Evolutionary conservation across 1,284 basidiomycete species (phyloP).

Genomic region (Leccinum ponderosum): DNA sequence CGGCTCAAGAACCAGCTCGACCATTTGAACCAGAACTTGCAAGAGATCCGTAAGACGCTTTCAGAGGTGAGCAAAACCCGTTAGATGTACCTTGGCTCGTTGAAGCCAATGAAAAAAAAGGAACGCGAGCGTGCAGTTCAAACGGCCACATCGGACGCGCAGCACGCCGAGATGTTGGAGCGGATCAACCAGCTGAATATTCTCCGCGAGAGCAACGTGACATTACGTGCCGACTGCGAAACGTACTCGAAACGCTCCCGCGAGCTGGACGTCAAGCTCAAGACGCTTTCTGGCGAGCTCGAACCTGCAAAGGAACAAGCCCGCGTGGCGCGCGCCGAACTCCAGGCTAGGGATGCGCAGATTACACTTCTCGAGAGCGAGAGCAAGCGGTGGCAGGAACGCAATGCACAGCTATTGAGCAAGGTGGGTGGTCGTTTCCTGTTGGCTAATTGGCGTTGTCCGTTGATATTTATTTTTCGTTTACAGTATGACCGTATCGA

Average conservation of each 20-base stretch:
- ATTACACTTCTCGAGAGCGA: conserved; percentile 77
- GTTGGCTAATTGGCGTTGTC: background rate
- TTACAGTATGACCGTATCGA: conserved; percentile 84
- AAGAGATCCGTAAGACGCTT: conserved; percentile 66
- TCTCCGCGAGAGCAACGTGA: conserved; percentile 86
- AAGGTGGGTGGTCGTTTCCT: conserved; percentile 51
- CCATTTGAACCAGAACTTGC: conserved; percentile 66
- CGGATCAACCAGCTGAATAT: conserved; percentile 88
- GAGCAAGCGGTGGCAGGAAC: conserved; percentile 81
- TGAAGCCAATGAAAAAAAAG: conserved; percentile 36
- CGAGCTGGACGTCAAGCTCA: conserved; percentile 66
- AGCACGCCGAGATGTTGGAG: conserved; percentile 85
- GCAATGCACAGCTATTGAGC: conserved; percentile 77
- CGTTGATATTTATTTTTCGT: background rate
- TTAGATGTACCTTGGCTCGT: background rate
- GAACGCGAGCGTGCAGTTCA: conserved; percentile 78
- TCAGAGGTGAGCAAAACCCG: conserved; percentile 50
- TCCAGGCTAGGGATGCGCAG: conserved; percentile 70
- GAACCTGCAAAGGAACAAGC: conserved; percentile 78
- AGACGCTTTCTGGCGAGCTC: conserved; percentile 60
- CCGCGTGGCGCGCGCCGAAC: conserved; percentile 68
- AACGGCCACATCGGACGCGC: conserved; percentile 68
- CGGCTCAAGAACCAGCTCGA: conserved; percentile 79
- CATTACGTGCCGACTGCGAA: conserved; percentile 77
- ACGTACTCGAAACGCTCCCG: conserved; percentile 62